A percentile compares a stretch with the other conserved stretches of the same genome.
phyloP scores from a whole-genome alignment of 768 basidiomycete species.

The Tylopilus felleus region DNA sequence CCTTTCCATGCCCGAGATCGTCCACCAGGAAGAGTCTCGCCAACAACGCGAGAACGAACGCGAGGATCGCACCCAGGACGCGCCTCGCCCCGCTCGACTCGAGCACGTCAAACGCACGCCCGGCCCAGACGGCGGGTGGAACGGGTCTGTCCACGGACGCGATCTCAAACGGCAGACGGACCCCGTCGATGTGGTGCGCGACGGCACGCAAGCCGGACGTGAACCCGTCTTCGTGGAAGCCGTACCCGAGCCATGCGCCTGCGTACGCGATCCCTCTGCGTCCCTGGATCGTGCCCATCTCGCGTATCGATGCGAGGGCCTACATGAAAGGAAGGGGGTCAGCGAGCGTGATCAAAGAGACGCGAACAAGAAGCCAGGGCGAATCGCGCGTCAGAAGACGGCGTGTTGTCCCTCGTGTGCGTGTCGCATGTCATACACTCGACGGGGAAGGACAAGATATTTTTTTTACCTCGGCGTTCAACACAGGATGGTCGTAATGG shows the following conservation, averaged over 20 bases:
- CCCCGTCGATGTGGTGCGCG: constrained; percentile 26
- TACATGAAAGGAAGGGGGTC: constrained; percentile 10
- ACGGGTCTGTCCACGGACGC: constrained; percentile 34
- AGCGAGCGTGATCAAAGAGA: not conserved
- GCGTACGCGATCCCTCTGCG: constrained; percentile 58
- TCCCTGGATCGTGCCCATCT: constrained; percentile 58
- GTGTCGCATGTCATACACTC: not conserved
- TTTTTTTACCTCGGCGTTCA: constrained; percentile 44
- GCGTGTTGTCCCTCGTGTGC: not conserved
- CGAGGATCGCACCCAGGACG: constrained; percentile 30
- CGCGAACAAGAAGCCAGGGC: no score
- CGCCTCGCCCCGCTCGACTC: constrained; percentile 35
- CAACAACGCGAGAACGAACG: constrained; percentile 5
- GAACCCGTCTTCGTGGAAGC: constrained; percentile 83
- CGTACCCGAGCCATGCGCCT: constrained; percentile 73
- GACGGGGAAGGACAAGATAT: not conserved
- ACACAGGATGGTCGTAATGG: constrained; percentile 67
- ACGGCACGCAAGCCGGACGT: constrained; percentile 40
- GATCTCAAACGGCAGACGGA: constrained; percentile 43
- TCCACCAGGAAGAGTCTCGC: not conserved
- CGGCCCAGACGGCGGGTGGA: constrained; percentile 21
- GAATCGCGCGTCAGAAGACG: no score
- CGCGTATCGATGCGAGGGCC: constrained; percentile 54
- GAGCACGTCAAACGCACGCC: constrained; percentile 38
- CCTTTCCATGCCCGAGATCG: not conserved